Evolutionary conservation across 257 asterid species (phyloP).

Genomic region (Sherardia arvensis): DNA sequence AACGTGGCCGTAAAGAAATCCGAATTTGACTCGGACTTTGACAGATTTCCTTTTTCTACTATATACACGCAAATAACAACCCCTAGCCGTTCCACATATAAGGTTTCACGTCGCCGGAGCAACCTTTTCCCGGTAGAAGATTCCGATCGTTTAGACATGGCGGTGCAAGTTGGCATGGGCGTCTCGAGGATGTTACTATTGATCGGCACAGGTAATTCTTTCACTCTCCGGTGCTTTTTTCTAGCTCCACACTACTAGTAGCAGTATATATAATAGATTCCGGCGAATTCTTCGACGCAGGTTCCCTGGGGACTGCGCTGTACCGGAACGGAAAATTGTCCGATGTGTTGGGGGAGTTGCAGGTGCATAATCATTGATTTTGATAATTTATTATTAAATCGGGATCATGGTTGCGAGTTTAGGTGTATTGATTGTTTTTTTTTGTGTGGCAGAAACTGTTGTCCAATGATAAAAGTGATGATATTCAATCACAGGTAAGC

Average conservation of each 20-base stretch:
- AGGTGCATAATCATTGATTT: conserved; percentile 15
- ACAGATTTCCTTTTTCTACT: not conserved
- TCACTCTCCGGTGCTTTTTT: not conserved
- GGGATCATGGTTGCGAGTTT: no score
- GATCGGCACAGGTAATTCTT: conserved; percentile 24
- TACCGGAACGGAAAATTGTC: conserved; percentile 30
- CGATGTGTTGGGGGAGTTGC: conserved; percentile 29
- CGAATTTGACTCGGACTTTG: not conserved
- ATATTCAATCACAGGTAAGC: conserved; percentile 61
- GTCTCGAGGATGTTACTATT: conserved; percentile 19
- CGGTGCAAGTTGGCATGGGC: conserved; percentile 26
- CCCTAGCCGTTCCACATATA: not conserved
- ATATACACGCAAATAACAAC: not conserved
- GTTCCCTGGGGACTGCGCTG: conserved; percentile 30
- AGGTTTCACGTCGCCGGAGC: not conserved
- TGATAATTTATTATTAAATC: no score
- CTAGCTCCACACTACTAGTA: not conserved
- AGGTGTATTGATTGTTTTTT: not conserved
- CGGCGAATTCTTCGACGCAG: conserved; percentile 9
- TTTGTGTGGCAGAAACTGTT: conserved; percentile 38
- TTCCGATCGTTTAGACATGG: conserved; percentile 13
- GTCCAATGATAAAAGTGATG: conserved; percentile 47
- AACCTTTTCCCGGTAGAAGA: not conserved
- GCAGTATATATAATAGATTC: not conserved
- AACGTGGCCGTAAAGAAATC: not conserved